These are phyloP conservation scores for Nitzschia sp. DNA, from an alignment of 108 stramenopile species.

Conservation along the genomic window DNA sequence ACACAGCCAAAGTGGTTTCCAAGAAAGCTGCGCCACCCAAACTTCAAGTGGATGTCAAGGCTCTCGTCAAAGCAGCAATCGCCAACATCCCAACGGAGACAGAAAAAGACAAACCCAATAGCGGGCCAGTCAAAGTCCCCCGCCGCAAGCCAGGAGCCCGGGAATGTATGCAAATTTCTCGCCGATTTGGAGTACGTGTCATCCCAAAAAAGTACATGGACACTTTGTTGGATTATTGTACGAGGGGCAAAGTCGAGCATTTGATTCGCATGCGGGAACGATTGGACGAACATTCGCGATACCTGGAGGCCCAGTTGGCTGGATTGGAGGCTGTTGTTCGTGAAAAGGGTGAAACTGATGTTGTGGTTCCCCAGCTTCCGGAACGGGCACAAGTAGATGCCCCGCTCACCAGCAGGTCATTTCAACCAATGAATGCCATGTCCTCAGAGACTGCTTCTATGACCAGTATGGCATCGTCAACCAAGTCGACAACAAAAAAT, in stretches of 20 bases:
- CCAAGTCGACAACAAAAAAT: too few species aligned
- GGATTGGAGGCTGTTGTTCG: conserved; percentile 70
- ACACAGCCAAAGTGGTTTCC: neutral
- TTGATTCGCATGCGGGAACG: conserved; percentile 88
- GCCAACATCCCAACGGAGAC: neutral
- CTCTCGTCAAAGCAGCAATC: conserved; percentile 21
- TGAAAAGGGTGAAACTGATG: conserved; percentile 59
- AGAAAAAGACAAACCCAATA: neutral
- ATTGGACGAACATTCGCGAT: conserved; percentile 79
- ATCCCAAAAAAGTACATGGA: conserved; percentile 79
- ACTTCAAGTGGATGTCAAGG: conserved; percentile 17
- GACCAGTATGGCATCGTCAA: too few species aligned
- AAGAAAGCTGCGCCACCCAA: conserved; percentile 1
- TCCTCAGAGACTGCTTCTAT: too few species aligned
- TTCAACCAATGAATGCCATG: neutral
- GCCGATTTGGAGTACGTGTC: conserved; percentile 61
- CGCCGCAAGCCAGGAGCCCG: conserved; percentile 88
- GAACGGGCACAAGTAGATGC: neutral
- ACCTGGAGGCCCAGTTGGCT: conserved; percentile 78
- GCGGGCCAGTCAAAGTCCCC: conserved; percentile 36
- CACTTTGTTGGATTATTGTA: conserved; percentile 79
- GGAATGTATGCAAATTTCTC: conserved; percentile 86
- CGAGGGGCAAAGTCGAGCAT: conserved; percentile 86
- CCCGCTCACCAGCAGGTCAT: neutral
- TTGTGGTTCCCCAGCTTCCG: conserved; percentile 43